A percentile compares a stretch with the other conserved stretches of the same genome.
Evolutionary conservation across 306 rosid species (phyloP).

Genomic region (Dicorynia guianensis): DNA sequence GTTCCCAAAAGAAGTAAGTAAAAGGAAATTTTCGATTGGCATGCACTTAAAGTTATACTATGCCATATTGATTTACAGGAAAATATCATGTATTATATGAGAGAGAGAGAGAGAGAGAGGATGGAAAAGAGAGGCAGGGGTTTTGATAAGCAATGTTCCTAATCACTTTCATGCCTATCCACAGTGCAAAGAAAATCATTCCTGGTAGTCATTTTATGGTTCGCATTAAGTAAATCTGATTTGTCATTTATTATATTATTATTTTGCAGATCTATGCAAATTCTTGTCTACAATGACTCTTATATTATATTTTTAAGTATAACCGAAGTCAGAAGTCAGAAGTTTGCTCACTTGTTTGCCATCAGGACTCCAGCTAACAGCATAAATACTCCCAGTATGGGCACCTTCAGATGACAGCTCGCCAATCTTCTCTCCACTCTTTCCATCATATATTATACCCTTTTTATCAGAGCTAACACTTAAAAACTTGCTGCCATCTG

Average conservation of each 20-base stretch:
- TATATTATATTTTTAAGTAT: too few relatives aligned
- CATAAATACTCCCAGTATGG: conserved; percentile 94
- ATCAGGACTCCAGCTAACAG: conserved; percentile 97
- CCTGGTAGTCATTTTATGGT: not conserved
- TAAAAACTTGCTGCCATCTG: conserved; percentile 88
- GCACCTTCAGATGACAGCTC: conserved; percentile 89
- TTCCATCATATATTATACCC: conserved; percentile 82
- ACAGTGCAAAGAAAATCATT: not conserved
- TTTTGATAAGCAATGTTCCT: not conserved
- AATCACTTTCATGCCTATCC: not conserved
- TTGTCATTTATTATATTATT: not conserved
- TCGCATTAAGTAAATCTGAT: not conserved
- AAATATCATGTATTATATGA: too few relatives aligned
- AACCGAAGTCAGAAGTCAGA: not conserved
- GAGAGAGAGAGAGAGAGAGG: not conserved
- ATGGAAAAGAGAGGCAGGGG: not conserved
- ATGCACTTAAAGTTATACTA: not conserved
- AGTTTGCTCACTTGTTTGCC: conserved; percentile 74
- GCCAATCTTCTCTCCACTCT: conserved; percentile 87
- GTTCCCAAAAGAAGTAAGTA: conserved; percentile 16
- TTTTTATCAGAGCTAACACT: conserved; percentile 93
- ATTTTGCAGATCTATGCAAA: not conserved
- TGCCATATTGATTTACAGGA: not conserved
- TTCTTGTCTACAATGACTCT: not conserved
- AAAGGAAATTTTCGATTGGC: not conserved